Percentiles rank a stretch among this genome's conserved stretches.
These are phyloP conservation scores for Boletus insuetus DNA, from an alignment of 768 basidiomycete genomes.

Conservation along the genomic window DNA sequence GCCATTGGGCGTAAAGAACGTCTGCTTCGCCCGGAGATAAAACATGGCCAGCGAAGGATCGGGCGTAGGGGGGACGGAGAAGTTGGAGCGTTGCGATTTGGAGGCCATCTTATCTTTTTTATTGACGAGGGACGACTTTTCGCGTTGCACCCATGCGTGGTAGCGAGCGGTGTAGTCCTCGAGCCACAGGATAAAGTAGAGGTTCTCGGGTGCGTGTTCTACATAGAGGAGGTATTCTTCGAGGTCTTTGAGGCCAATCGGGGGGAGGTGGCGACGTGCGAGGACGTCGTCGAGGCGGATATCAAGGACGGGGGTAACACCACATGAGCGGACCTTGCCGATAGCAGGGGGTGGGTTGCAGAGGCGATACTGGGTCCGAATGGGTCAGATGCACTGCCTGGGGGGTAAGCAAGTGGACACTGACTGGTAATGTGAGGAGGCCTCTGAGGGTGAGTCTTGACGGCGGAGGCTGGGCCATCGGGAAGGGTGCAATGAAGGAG, in stretches of 20 bases:
- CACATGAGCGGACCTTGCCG: constrained; percentile 65
- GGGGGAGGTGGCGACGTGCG: constrained; percentile 73
- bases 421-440: constrained; percentile 40
- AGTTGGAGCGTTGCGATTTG: constrained; percentile 33
- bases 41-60: constrained; percentile 65
- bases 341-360: constrained; percentile 70
- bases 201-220: constrained; percentile 71
- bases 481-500: neutral
- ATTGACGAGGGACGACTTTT: constrained; percentile 24
- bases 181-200: constrained; percentile 84
- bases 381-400: neutral
- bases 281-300: constrained; percentile 74
- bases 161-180: constrained; percentile 63
- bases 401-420: constrained; percentile 5
- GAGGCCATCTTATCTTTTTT: constrained; percentile 42
- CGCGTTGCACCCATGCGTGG: constrained; percentile 38
- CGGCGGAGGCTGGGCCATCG: constrained; percentile 30
- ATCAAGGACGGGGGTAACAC: constrained; percentile 63
- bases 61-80: constrained; percentile 34
- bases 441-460: constrained; percentile 33
- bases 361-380: constrained; percentile 38
- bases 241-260: constrained; percentile 73
- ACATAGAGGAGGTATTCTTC: constrained; percentile 83
- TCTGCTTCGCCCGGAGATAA: constrained; percentile 76
- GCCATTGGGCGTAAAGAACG: constrained; percentile 72